A percentile compares a stretch with the other conserved stretches of the same genome.
phyloP scores from a whole-genome alignment of 2,329 filamentous ascomycete genomes.

The Nemania bipapillata region DNA sequence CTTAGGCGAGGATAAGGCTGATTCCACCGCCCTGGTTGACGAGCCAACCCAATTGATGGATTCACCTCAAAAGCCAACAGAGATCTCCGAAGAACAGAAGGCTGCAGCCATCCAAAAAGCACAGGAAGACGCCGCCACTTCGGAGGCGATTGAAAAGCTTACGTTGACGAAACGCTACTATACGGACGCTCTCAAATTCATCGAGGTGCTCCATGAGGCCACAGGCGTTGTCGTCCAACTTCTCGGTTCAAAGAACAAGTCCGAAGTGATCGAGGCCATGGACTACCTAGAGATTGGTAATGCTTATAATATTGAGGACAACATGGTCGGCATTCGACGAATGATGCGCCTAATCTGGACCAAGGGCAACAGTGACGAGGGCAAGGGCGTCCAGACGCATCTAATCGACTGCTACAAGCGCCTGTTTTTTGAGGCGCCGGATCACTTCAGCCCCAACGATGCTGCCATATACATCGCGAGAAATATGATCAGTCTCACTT shows the following conservation, averaged over 20 bases:
- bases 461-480: constrained; percentile 94
- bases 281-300: constrained; percentile 97
- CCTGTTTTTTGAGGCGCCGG: constrained; percentile 94
- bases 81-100: constrained; percentile 83
- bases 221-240: constrained; percentile 85
- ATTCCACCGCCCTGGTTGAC: constrained; percentile 78
- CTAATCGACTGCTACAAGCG: constrained; percentile 96
- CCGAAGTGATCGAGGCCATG: constrained; percentile 98
- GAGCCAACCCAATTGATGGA: constrained; percentile 86
- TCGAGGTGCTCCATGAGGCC: constrained; percentile 86
- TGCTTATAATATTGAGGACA: constrained; percentile 94
- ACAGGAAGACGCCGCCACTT: constrained; percentile 85
- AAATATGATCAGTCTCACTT: constrained; percentile 99
- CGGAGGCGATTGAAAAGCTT: constrained; percentile 86
- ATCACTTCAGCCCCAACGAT: constrained; percentile 86
- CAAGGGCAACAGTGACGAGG: constrained; percentile 98
- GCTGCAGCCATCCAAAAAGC: constrained; percentile 79
- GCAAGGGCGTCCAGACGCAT: constrained; percentile 96
- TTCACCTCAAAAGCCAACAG: constrained; percentile 51
- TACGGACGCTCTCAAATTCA: constrained; percentile 91
- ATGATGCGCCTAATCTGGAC: constrained; percentile 99
- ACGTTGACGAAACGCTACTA: constrained; percentile 92
- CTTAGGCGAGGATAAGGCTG: constrained; percentile 73
- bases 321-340: constrained; percentile 88
- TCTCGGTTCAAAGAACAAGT: constrained; percentile 94